Evolutionary conservation across 768 basidiomycete genomes (phyloP).

Genomic region (Russula emetica): DNA sequence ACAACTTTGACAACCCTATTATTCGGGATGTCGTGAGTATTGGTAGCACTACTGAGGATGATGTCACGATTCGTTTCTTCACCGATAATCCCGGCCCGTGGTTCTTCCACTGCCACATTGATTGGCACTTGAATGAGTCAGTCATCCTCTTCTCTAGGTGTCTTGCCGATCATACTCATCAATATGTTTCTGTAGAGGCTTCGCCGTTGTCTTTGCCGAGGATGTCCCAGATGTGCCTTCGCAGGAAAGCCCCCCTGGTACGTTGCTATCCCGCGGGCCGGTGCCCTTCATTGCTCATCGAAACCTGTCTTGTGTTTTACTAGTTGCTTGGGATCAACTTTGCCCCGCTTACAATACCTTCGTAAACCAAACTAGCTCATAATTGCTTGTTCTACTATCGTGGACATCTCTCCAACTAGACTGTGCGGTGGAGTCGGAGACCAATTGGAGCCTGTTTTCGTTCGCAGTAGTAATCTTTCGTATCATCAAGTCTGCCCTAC

Average conservation of each 20-base stretch:
- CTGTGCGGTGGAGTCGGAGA: background rate
- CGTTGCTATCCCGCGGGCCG: background rate
- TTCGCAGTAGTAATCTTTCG: background rate
- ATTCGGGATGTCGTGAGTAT: conserved; percentile 27
- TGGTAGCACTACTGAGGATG: conserved; percentile 1
- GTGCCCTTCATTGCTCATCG: background rate
- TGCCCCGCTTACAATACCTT: conserved; percentile 5
- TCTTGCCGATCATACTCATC: no score
- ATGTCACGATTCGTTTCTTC: conserved; percentile 30
- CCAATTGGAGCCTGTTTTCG: background rate
- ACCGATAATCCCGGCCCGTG: conserved; percentile 33
- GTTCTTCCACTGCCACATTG: conserved; percentile 34
- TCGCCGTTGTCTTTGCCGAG: background rate
- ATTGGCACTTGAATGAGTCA: conserved; percentile 26
- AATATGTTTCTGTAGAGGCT: background rate
- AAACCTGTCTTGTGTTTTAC: background rate
- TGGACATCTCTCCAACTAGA: background rate
- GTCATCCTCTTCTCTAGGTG: background rate
- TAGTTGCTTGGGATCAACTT: conserved; percentile 11
- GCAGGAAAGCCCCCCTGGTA: background rate
- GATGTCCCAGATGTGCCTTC: background rate
- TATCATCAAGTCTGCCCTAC: background rate
- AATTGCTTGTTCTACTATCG: background rate
- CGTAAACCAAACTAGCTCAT: background rate
- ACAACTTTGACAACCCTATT: conserved; percentile 27